Conservation (phyloP, 2,329 filamentous ascomycete genomes). For the Trichoderma afroharzianum region DNA sequence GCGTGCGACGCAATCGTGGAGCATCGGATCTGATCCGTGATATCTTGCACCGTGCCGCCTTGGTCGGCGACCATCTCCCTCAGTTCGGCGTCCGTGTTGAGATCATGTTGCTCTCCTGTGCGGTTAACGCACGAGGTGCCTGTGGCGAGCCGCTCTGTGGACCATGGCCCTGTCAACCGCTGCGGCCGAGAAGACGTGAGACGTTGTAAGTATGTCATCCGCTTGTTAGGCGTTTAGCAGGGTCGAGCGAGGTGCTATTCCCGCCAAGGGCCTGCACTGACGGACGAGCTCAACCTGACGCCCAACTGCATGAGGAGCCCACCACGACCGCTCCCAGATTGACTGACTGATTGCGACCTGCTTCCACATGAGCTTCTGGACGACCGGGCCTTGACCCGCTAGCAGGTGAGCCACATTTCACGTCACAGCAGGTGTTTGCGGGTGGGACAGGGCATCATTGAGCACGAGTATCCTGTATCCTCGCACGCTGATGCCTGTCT, state of each 20-base stretch:
- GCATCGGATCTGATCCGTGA: background rate
- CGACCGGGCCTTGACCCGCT: background rate
- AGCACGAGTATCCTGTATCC: background rate
- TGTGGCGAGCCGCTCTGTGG: conserved; percentile 6
- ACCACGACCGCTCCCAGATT: background rate
- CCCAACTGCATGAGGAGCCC: conserved; percentile 8
- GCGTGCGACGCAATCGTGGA: background rate
- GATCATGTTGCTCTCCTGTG: background rate
- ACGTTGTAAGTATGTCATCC: background rate
- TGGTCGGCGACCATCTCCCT: background rate
- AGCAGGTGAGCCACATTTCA: conserved; percentile 4
- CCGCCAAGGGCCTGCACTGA: background rate
- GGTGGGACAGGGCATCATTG: background rate
- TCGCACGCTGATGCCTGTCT: background rate
- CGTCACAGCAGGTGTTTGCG: conserved; percentile 5
- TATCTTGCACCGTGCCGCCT: background rate
- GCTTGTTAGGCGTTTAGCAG: background rate
- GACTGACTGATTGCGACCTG: background rate
- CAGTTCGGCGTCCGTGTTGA: background rate
- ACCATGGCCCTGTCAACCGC: background rate
- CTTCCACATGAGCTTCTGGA: conserved; percentile 5
- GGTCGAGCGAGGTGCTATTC: background rate
- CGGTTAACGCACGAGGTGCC: background rate
- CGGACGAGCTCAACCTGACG: conserved; percentile 14
- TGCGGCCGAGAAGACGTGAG: background rate